phyloP scores from a whole-genome alignment of 1,284 basidiomycete species.

The Moniliophthora roreri region DNA sequence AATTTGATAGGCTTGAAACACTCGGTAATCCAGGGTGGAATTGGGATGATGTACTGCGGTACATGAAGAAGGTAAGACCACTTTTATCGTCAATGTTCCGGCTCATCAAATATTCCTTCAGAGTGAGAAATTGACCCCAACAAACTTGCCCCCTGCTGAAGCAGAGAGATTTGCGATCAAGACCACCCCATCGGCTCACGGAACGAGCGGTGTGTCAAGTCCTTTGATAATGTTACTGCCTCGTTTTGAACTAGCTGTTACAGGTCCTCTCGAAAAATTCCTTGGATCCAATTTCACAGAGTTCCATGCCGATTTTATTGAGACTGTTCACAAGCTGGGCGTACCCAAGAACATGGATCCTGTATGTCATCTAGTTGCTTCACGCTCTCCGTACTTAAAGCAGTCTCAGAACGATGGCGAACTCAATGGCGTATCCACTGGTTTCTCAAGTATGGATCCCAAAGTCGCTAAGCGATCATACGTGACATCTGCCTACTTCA shows the following conservation, averaged over 20 bases:
- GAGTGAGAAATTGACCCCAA: not conserved
- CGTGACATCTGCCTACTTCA: not conserved
- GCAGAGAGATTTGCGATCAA: not conserved
- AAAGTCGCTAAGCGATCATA: not conserved
- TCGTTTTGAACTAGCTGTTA: too few relatives aligned
- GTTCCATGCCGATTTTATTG: conserved; percentile 1
- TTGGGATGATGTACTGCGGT: not conserved
- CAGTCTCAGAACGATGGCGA: conserved; percentile 4
- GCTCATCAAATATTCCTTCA: not conserved
- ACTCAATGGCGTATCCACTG: not conserved
- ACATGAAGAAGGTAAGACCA: conserved; percentile 2
- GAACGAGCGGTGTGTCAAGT: not conserved
- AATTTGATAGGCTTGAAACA: not conserved
- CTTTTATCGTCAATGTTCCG: not conserved
- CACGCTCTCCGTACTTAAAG: not conserved
- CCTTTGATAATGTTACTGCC: too few relatives aligned
- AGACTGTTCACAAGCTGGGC: not conserved
- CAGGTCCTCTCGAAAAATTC: not conserved
- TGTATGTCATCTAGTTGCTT: not conserved
- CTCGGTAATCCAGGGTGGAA: conserved; percentile 5
- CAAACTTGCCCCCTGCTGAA: not conserved
- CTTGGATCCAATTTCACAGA: not conserved
- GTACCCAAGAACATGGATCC: not conserved
- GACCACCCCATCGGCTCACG: not conserved
- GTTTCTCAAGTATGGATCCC: conserved; percentile 1